Percentiles rank a stretch among this genome's conserved stretches.
Evolutionary conservation across 2,329 filamentous ascomycete species (phyloP).

Genomic region (Boeremia exigua): DNA sequence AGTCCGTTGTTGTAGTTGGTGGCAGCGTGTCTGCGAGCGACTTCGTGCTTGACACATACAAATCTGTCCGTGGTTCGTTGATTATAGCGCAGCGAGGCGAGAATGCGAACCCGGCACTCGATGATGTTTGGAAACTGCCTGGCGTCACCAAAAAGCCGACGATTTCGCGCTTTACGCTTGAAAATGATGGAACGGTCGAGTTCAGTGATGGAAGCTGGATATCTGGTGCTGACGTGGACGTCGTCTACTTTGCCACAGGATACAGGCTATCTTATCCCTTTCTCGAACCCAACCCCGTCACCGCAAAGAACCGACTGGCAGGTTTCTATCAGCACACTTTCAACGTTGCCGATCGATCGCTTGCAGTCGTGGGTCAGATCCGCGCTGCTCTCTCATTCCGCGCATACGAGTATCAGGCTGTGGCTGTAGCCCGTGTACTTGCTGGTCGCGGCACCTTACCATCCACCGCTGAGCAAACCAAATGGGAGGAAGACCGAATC

Average conservation of each 20-base stretch:
- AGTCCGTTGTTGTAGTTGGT: constrained; percentile 63
- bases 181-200: constrained; percentile 56
- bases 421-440: constrained; percentile 64
- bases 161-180: constrained; percentile 53
- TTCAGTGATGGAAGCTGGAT: constrained; percentile 63
- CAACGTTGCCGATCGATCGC: constrained; percentile 59
- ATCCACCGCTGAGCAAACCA: constrained; percentile 54
- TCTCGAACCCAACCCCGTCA: constrained; percentile 48
- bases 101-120: constrained; percentile 41
- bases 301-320: constrained; percentile 62
- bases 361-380: constrained; percentile 66
- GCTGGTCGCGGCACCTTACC: constrained; percentile 63
- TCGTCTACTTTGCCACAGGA: constrained; percentile 70
- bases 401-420: constrained; percentile 72
- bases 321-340: constrained; percentile 66
- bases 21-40: constrained; percentile 70
- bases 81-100: constrained; percentile 4
- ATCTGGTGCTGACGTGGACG: constrained; percentile 57
- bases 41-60: constrained; percentile 60
- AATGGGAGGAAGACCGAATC: constrained; percentile 62
- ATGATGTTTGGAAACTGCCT: constrained; percentile 65
- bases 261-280: constrained; percentile 70
- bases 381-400: constrained; percentile 64
- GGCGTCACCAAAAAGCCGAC: constrained; percentile 56
- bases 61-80: neutral